Conservation (phyloP, 2,329 filamentous ascomycete genomes). For the Neonectria punicea region DNA sequence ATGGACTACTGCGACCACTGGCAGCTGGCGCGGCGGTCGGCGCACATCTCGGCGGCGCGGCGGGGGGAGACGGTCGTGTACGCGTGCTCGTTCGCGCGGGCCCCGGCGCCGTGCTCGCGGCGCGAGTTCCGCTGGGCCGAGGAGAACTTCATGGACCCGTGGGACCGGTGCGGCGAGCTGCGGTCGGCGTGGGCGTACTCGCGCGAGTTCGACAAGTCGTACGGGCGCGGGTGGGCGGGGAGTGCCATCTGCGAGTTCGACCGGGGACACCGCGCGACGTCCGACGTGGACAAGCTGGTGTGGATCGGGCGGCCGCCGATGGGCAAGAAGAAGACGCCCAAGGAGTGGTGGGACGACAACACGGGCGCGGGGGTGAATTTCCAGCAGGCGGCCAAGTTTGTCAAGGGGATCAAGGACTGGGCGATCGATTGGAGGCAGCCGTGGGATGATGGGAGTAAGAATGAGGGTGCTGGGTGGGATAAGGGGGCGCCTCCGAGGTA, state of each 20-base stretch:
- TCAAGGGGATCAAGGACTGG: background rate
- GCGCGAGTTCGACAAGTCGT: background rate
- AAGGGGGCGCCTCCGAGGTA: background rate
- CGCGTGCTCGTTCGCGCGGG: background rate
- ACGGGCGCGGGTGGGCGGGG: slow-evolving; percentile 12
- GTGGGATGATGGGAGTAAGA: background rate
- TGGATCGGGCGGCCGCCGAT: slow-evolving; percentile 1
- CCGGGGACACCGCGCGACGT: background rate
- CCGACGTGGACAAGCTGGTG: background rate
- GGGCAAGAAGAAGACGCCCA: background rate
- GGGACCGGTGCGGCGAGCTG: background rate
- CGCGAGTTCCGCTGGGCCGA: slow-evolving; percentile 3
- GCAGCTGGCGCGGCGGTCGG: background rate
- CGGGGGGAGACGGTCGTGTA: slow-evolving; percentile 11
- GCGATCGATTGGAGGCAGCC: background rate
- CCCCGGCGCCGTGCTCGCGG: background rate
- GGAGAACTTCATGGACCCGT: background rate
- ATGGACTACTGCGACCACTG: slow-evolving; percentile 13
- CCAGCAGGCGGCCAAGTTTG: background rate
- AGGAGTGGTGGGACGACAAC: background rate
- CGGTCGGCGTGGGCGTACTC: background rate
- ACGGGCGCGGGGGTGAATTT: background rate
- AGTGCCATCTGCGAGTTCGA: slow-evolving; percentile 8
- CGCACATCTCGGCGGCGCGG: slow-evolving; percentile 18
- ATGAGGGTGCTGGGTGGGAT: background rate